These are phyloP conservation scores for Elsinoe fawcettii DNA, from an alignment of 2,329 filamentous ascomycete species.

Conservation along the genomic window DNA sequence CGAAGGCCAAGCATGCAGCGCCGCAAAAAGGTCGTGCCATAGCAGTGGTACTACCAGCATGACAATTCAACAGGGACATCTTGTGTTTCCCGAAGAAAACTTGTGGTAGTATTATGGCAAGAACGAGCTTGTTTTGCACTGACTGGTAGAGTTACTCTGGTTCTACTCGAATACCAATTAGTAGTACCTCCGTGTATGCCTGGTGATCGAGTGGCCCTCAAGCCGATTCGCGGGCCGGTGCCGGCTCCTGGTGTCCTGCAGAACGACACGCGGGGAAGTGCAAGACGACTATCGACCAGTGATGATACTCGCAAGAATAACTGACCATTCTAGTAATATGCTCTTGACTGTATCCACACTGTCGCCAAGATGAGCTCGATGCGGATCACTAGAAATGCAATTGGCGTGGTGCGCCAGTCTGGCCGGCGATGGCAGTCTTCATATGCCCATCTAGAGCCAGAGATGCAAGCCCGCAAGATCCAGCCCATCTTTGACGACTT, in stretches of 20 bases:
- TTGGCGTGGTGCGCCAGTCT: neutral
- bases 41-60: neutral
- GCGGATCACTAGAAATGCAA: neutral
- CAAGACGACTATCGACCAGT: neutral
- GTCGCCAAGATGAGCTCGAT: neutral
- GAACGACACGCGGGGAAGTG: neutral
- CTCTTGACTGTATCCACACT: neutral
- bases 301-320: no score
- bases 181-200: no score
- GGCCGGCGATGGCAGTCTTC: conserved; percentile 28
- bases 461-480: conserved; percentile 43
- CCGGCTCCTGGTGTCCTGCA: neutral
- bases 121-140: no score
- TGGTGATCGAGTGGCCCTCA: neutral
- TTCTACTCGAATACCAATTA: no score
- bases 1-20: no score
- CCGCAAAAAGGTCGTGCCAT: neutral
- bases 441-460: conserved; percentile 33
- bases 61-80: neutral
- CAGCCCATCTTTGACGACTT: conserved; percentile 49
- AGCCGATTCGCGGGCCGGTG: neutral
- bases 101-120: no score
- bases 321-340: no score
- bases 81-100: no score
- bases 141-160: no score